Percentiles rank a stretch among this genome's conserved stretches.
Conservation (phyloP, 2,329 filamentous ascomycete species). For the Monilinia aucupariae region DNA sequence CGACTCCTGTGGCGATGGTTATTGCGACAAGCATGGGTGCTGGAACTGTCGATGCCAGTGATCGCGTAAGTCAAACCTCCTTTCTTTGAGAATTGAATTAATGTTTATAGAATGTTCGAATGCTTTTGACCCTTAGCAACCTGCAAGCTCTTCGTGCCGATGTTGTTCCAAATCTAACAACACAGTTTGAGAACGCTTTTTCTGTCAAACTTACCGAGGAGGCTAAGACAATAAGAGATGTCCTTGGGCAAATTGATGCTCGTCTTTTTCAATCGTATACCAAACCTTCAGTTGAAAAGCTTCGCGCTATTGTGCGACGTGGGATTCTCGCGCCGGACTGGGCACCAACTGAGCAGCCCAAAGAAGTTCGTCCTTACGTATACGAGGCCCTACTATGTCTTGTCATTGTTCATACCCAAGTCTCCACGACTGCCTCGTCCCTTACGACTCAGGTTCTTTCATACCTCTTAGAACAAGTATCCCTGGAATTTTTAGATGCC, state of each 20-base stretch:
- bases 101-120: slow-evolving; percentile 70
- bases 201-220: slow-evolving; percentile 93
- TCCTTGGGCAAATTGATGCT: slow-evolving; percentile 82
- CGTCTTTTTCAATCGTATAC: slow-evolving; percentile 92
- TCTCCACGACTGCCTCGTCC: slow-evolving; percentile 70
- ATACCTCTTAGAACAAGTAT: slow-evolving; percentile 78
- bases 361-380: slow-evolving; percentile 78
- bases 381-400: slow-evolving; percentile 80
- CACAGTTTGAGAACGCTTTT: slow-evolving; percentile 89
- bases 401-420: slow-evolving; percentile 87
- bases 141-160: slow-evolving; percentile 76
- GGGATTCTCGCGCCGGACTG: slow-evolving; percentile 69
- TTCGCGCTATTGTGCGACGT: slow-evolving; percentile 64
- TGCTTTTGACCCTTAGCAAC: slow-evolving; percentile 91
- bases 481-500: slow-evolving; percentile 70
- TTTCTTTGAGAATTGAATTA: slow-evolving; percentile 25
- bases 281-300: slow-evolving; percentile 62
- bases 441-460: slow-evolving; percentile 79
- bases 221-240: slow-evolving; percentile 83
- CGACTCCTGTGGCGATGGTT: slow-evolving; percentile 32
- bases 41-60: slow-evolving; percentile 47
- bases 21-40: slow-evolving; percentile 40
- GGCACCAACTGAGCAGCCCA: slow-evolving; percentile 61
- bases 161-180: slow-evolving; percentile 80
- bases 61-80: slow-evolving; percentile 41